Evolutionary conservation across 2,329 filamentous ascomycete genomes (phyloP).

Genomic region (Tolypocladium sp.): DNA sequence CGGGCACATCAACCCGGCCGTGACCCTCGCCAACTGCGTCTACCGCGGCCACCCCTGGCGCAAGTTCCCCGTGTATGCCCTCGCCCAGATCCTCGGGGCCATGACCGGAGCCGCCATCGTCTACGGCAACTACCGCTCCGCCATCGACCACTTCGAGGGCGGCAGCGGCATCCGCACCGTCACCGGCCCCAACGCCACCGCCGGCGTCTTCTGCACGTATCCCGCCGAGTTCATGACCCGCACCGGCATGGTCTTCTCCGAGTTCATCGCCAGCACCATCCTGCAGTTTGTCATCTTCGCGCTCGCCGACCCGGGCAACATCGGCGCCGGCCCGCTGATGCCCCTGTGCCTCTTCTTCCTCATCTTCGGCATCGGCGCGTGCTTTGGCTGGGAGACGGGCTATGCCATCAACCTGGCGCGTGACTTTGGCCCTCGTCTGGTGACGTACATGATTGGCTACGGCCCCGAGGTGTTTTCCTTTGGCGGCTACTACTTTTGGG

Average conservation of each 20-base stretch:
- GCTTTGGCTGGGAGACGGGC: constrained; percentile 69
- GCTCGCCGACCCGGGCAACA: constrained; percentile 48
- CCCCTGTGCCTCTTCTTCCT: constrained; percentile 61
- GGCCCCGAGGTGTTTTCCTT: constrained; percentile 57
- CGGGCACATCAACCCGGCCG: constrained; percentile 61
- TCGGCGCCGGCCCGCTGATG: constrained; percentile 45
- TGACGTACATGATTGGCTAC: constrained; percentile 61
- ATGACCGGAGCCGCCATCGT: constrained; percentile 52
- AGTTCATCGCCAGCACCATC: constrained; percentile 58
- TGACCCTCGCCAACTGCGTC: constrained; percentile 61
- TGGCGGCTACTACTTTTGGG: constrained; percentile 66
- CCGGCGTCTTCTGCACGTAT: constrained; percentile 66
- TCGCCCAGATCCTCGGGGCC: constrained; percentile 57
- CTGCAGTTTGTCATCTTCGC: constrained; percentile 67
- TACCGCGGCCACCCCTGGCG: constrained; percentile 61
- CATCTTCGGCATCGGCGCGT: constrained; percentile 64
- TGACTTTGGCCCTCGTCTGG: constrained; percentile 61
- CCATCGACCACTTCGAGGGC: constrained; percentile 57
- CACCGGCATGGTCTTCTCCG: constrained; percentile 60
- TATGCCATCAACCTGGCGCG: constrained; percentile 68
- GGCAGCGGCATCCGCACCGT: constrained; percentile 53
- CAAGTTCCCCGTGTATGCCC: constrained; percentile 57
- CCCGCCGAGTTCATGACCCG: constrained; percentile 57
- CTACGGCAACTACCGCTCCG: constrained; percentile 55
- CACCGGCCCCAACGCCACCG: constrained; percentile 47